A percentile compares a stretch with the other conserved stretches of the same genome.
Conservation (phyloP, 345 rosid species). For the Ceriops tagal region DNA sequence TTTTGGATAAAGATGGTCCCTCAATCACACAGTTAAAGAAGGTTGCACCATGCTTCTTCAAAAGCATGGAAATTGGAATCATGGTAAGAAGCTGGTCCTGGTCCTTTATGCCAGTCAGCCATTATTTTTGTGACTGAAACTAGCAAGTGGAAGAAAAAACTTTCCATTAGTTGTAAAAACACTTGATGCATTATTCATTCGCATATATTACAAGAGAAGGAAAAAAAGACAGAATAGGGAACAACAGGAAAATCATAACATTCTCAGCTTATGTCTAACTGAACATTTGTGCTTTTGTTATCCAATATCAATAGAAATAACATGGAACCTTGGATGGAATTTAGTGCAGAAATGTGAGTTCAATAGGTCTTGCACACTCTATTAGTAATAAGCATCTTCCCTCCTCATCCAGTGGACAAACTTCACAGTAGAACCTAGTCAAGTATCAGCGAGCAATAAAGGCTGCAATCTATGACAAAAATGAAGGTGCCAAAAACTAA, state of each 20-base stretch:
- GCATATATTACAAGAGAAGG: background rate
- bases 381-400: background rate
- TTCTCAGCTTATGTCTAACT: background rate
- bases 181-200: background rate
- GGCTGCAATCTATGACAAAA: background rate
- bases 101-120: background rate
- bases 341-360: background rate
- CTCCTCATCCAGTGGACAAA: background rate
- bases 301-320: background rate
- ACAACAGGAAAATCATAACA: background rate
- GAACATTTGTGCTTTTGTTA: conserved; percentile 1
- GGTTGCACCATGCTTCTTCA: background rate
- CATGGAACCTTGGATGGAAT: background rate
- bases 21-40: background rate
- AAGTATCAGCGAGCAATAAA: background rate
- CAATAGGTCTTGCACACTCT: background rate
- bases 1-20: background rate
- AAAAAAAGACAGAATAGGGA: background rate
- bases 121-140: background rate
- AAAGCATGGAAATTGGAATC: background rate
- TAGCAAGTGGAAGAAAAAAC: background rate
- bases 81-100: background rate
- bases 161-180: background rate
- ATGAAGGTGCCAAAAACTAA: background rate
- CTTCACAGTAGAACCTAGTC: background rate